A percentile compares a stretch with the other conserved stretches of the same genome.
Conservation (phyloP, 75 land plant genomes). For the Picea sitchensis region DNA sequence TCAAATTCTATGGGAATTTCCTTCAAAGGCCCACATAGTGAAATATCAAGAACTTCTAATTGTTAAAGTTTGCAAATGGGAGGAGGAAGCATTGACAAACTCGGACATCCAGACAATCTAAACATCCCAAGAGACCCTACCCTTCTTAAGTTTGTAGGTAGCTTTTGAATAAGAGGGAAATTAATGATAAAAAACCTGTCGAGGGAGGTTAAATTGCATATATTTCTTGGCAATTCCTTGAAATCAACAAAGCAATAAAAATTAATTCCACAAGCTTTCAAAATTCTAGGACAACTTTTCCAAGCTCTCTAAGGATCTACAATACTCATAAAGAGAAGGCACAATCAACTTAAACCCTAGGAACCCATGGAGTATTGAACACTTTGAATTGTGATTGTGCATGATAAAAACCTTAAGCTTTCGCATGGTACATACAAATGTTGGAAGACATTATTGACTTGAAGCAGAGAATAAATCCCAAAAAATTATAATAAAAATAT, state of each 20-base stretch:
- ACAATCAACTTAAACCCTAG: neutral
- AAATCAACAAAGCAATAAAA: conserved; percentile 46
- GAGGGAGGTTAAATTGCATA: neutral
- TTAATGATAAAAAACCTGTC: neutral
- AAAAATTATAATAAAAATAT: no score
- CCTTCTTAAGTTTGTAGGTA: conserved; percentile 1
- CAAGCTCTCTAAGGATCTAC: neutral
- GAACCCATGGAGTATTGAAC: neutral
- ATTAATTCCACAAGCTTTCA: conserved; percentile 39
- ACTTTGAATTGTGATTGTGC: no score
- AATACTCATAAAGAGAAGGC: neutral
- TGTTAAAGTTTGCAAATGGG: neutral
- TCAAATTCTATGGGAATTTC: neutral
- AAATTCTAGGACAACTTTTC: conserved; percentile 11
- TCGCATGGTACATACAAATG: no score
- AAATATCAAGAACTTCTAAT: neutral
- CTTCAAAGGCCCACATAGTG: neutral
- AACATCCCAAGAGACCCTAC: conserved; percentile 24
- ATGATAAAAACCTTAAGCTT: no score
- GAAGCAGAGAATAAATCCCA: no score
- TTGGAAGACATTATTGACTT: no score
- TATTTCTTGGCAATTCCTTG: conserved; percentile 29
- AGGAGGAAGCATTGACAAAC: neutral
- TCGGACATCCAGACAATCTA: conserved; percentile 24
- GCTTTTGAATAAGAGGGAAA: neutral